Evolutionary conservation across 768 basidiomycete genomes (phyloP).

Genomic region (Boletus sp.): DNA sequence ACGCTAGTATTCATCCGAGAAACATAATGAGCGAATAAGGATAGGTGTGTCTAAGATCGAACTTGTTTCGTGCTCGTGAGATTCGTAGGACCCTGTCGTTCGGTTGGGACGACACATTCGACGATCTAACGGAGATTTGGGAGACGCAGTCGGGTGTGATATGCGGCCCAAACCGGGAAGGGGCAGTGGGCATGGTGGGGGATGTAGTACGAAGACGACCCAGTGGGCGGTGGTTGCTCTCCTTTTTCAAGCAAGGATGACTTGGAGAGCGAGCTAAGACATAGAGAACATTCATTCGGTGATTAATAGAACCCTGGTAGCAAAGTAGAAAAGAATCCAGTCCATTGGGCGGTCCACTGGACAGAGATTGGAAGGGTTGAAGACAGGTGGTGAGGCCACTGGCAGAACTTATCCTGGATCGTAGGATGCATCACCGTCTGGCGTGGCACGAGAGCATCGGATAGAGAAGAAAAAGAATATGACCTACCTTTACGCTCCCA

Average conservation of each 20-base stretch:
- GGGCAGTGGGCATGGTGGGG: too few species aligned
- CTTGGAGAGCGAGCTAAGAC: constrained; percentile 84
- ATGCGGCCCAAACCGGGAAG: neutral
- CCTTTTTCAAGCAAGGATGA: constrained; percentile 68
- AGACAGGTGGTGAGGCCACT: neutral
- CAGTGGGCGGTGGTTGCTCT: constrained; percentile 35
- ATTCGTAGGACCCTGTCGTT: constrained; percentile 85
- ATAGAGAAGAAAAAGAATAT: neutral
- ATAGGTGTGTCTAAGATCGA: constrained; percentile 12
- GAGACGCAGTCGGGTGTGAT: constrained; percentile 67
- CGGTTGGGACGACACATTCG: constrained; percentile 80
- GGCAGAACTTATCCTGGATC: neutral
- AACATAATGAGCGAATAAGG: too few species aligned
- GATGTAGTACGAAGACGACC: constrained; percentile 26
- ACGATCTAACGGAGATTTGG: constrained; percentile 73
- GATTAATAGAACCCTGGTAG: constrained; percentile 76
- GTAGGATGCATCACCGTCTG: too few species aligned
- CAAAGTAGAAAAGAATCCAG: neutral
- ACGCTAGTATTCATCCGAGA: constrained; percentile 86
- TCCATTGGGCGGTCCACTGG: neutral
- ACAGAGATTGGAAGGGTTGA: too few species aligned
- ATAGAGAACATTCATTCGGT: constrained; percentile 88
- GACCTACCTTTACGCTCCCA: constrained; percentile 88
- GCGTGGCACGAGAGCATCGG: neutral
- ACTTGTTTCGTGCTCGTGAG: constrained; percentile 87